These are phyloP conservation scores for Sechiopsis laciniata DNA, from an alignment of 306 rosid genomes.

Conservation along the genomic window DNA sequence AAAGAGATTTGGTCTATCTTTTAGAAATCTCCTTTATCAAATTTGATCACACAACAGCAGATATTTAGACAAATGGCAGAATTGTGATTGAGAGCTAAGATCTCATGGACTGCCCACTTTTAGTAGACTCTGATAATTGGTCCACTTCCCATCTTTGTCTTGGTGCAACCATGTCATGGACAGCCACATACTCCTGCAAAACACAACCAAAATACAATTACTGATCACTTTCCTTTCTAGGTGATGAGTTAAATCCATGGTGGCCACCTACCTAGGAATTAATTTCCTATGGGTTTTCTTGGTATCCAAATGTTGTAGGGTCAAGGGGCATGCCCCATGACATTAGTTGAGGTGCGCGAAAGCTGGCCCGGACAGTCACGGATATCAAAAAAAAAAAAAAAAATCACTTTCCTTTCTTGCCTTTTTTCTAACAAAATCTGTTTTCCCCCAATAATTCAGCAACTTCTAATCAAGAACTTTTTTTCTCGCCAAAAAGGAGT, in stretches of 20 bases:
- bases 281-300: too few species aligned
- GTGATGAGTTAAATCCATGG: too few species aligned
- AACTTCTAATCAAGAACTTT: background rate
- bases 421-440: slow-evolving; percentile 23
- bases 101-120: slow-evolving; percentile 32
- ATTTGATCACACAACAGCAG: background rate
- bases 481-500: background rate
- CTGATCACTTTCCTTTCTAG: slow-evolving; percentile 14
- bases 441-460: slow-evolving; percentile 31
- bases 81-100: slow-evolving; percentile 35
- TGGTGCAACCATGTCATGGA: slow-evolving; percentile 50
- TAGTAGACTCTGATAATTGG: slow-evolving; percentile 36
- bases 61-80: slow-evolving; percentile 12
- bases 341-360: too few species aligned
- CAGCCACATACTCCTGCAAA: slow-evolving; percentile 46
- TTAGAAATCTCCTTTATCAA: slow-evolving; percentile 5
- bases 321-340: too few species aligned
- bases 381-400: too few species aligned
- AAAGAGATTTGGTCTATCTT: slow-evolving; percentile 19
- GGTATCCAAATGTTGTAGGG: too few species aligned
- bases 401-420: slow-evolving; percentile 12
- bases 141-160: slow-evolving; percentile 52
- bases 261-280: too few species aligned
- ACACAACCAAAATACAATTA: slow-evolving; percentile 17
- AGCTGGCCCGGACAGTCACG: too few species aligned